Base-by-base conservation (phyloP, 2,329 filamentous ascomycete species). In the Mycogone perniciosa region DNA sequence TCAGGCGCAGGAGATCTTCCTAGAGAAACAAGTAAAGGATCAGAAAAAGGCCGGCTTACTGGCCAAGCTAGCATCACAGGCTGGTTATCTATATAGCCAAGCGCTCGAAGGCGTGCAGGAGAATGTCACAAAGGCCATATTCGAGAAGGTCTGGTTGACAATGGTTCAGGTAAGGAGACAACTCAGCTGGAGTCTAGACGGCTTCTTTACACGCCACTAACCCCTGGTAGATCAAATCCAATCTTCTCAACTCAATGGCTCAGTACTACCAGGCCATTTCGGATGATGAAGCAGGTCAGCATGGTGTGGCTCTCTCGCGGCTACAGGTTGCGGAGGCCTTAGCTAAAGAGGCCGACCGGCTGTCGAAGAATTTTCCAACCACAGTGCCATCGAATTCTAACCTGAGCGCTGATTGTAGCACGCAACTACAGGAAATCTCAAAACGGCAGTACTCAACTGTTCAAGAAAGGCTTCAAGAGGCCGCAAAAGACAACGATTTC, bases 1-100 rank as follows among this genome's bases (percentile, higher is more conserved):
- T 1, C 93, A 99, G 69, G 92, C 88, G 4, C 95, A 99, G 67
- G 93, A 99, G 67, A 89, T 97, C 3, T 99, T 99, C 60, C 75
- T 99, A 31, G 95, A 99, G 71, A 97, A 96, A 72, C 93, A 97
- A 69, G 83, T 95, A 56, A 79, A 85, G 10, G 93, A 97, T 65
- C 83, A 87, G 57, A 99, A 97, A 73, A 99, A 97, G 70, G 82
- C 89, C 30, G 92, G 87, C 6, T 75, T 99, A 56, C 72, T 99
- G 56, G 95, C 93, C 4, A 99, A 99, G 68, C 75, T 99, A 50
- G 89, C 93, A 10, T 89, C 90, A 50, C 93, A 99, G 63, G 88
- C 92, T 2, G 87, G 86, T 4, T 91, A 89, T 64, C 72, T 99
- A 3, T 99, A 96, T 65, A 76, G 80, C 0, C 91, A 97, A 65